phyloP scores from a whole-genome alignment of 177 flowering plant genomes.

The Tripterygium wilfordii region DNA sequence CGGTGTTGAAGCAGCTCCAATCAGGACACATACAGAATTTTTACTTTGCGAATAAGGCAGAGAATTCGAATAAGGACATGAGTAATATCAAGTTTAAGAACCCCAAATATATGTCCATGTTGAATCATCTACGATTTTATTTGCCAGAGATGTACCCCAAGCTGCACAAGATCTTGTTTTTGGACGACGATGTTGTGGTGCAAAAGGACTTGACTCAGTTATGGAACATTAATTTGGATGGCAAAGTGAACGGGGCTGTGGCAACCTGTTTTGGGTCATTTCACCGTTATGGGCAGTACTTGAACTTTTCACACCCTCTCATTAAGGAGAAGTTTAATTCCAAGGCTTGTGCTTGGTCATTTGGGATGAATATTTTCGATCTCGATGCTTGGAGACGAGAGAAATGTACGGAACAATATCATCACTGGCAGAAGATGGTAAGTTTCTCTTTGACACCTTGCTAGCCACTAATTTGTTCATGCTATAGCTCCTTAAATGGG shows the following conservation, averaged over 20 bases:
- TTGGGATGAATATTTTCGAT: slow-evolving; percentile 74
- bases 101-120: slow-evolving; percentile 47
- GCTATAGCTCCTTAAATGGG: too few relatives aligned
- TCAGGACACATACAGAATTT: slow-evolving; percentile 28
- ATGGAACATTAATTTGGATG: slow-evolving; percentile 71
- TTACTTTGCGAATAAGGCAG: slow-evolving; percentile 36
- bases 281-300: slow-evolving; percentile 56
- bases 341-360: slow-evolving; percentile 84
- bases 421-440: slow-evolving; percentile 76
- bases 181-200: slow-evolving; percentile 87
- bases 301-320: slow-evolving; percentile 69
- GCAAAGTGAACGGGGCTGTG: slow-evolving; percentile 81
- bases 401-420: slow-evolving; percentile 59
- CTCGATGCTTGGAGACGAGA: slow-evolving; percentile 79
- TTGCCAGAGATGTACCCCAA: slow-evolving; percentile 75
- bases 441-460: slow-evolving; percentile 11
- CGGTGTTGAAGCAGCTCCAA: slow-evolving; percentile 50
- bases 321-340: slow-evolving; percentile 62
- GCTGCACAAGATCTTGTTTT: slow-evolving; percentile 48
- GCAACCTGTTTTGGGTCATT: slow-evolving; percentile 81
- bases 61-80: slow-evolving; percentile 39
- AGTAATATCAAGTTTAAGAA: slow-evolving; percentile 37
- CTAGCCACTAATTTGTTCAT: not conserved
- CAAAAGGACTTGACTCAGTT: slow-evolving; percentile 69
- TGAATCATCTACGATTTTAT: slow-evolving; percentile 66